Evolutionary conservation across 495 filamentous ascomycete species (phyloP).

Genomic region (Aspergillus sclerotioniger): DNA sequence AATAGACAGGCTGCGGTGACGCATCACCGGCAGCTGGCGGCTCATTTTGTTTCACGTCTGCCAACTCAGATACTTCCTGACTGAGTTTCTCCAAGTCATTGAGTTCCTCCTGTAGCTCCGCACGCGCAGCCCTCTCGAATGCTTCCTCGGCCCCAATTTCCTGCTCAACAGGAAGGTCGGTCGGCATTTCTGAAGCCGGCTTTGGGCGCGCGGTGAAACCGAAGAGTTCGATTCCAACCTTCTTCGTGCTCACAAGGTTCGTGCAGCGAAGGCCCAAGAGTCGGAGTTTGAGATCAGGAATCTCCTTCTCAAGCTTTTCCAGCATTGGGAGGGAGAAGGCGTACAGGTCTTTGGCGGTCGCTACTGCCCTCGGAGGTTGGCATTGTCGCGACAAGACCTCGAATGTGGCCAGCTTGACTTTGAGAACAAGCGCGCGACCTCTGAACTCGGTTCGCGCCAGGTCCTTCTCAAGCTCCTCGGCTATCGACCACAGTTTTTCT

Average conservation of each 20-base stretch:
- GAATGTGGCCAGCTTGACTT: slow-evolving; percentile 92
- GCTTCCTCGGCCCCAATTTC: slow-evolving; percentile 68
- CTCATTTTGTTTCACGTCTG: slow-evolving; percentile 1
- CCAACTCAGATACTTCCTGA: slow-evolving; percentile 48
- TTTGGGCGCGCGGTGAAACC: slow-evolving; percentile 44
- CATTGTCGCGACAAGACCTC: slow-evolving; percentile 85
- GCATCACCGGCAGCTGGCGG: slow-evolving; percentile 2
- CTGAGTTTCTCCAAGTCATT: slow-evolving; percentile 61
- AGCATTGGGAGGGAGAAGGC: slow-evolving; percentile 79
- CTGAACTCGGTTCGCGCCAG: slow-evolving; percentile 76
- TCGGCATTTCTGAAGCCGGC: slow-evolving; percentile 1
- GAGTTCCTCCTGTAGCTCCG: slow-evolving; percentile 65
- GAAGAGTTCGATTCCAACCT: slow-evolving; percentile 76
- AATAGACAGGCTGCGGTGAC: slow-evolving; percentile 46
- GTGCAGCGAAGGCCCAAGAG: slow-evolving; percentile 89
- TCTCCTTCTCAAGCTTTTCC: slow-evolving; percentile 79
- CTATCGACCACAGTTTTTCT: slow-evolving; percentile 72
- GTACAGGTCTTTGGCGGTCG: slow-evolving; percentile 77
- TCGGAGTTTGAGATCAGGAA: slow-evolving; percentile 75
- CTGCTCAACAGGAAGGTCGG: slow-evolving; percentile 45
- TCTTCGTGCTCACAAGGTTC: slow-evolving; percentile 80
- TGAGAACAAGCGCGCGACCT: slow-evolving; percentile 84
- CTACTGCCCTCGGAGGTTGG: slow-evolving; percentile 68
- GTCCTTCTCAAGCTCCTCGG: slow-evolving; percentile 88
- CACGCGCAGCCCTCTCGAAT: slow-evolving; percentile 62